Conservation (phyloP, 495 filamentous ascomycete species). For the Penicillium waksmanii region DNA sequence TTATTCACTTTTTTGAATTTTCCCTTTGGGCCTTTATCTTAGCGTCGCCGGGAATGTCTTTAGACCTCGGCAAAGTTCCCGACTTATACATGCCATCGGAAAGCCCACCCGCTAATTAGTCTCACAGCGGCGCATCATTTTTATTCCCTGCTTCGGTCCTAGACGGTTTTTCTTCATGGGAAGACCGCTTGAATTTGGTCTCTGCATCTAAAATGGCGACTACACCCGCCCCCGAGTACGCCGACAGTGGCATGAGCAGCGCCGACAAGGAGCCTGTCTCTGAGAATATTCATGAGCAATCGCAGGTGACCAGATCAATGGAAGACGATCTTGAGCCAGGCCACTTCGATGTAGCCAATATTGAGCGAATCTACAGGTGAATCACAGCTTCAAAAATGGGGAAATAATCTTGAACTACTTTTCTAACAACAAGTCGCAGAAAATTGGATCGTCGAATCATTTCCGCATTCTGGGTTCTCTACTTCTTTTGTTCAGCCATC, state of each 20-base stretch:
- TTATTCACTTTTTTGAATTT: neutral
- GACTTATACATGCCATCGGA: neutral
- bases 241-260: neutral
- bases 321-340: slow-evolving; percentile 31
- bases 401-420: neutral
- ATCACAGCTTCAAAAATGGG: neutral
- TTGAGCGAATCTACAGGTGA: slow-evolving; percentile 50
- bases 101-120: slow-evolving; percentile 11
- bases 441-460: slow-evolving; percentile 87
- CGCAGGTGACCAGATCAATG: slow-evolving; percentile 15
- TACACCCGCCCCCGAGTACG: slow-evolving; percentile 11
- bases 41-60: neutral
- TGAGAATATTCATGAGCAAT: slow-evolving; percentile 34
- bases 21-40: neutral
- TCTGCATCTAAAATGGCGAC: slow-evolving; percentile 19
- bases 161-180: neutral
- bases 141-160: neutral
- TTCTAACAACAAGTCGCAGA: slow-evolving; percentile 26
- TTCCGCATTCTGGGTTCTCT: slow-evolving; percentile 90
- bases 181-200: neutral
- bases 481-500: slow-evolving; percentile 90
- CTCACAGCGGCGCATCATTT: neutral
- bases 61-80: slow-evolving; percentile 17
- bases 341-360: slow-evolving; percentile 36
- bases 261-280: slow-evolving; percentile 24